phyloP scores from a whole-genome alignment of 805 yeast species.

The Metschnikowia drakensbergensis region DNA sequence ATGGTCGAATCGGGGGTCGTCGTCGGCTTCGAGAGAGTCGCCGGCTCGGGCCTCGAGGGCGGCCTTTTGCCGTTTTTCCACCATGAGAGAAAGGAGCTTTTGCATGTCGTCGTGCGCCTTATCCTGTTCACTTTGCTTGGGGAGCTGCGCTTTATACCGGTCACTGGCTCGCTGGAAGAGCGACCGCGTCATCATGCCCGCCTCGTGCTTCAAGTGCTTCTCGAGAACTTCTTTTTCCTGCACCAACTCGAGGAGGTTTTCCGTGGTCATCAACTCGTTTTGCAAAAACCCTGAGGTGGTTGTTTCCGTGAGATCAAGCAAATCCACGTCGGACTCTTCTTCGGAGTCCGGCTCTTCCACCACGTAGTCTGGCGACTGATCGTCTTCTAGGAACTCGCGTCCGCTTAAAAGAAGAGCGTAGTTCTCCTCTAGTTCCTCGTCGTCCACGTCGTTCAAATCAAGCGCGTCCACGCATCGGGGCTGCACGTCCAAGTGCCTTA shows the following conservation, averaged over 20 bases:
- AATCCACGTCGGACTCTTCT: conserved; percentile 10
- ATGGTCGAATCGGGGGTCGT: conserved; percentile 29
- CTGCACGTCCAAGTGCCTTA: conserved; percentile 14
- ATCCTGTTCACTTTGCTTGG: not conserved
- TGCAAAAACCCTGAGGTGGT: not conserved
- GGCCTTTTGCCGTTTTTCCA: conserved; percentile 11
- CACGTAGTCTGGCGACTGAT: conserved; percentile 13
- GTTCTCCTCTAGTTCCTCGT: not conserved
- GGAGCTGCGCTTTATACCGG: not conserved
- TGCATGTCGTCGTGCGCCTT: conserved; percentile 6
- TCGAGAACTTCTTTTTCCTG: conserved; percentile 22
- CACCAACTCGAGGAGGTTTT: conserved; percentile 12
- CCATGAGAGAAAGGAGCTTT: conserved; percentile 23
- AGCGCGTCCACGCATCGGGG: not conserved
- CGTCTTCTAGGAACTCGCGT: conserved; percentile 5
- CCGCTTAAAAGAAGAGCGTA: not conserved
- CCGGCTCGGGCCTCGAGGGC: not conserved
- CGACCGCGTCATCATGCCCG: conserved; percentile 34
- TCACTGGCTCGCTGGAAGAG: conserved; percentile 15
- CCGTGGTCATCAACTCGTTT: conserved; percentile 15
- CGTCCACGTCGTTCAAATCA: not conserved
- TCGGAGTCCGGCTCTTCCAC: conserved; percentile 1
- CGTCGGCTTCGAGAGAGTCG: conserved; percentile 12
- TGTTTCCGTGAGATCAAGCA: conserved; percentile 4
- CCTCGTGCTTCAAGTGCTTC: conserved; percentile 24